Conservation (phyloP, 192 early-diverging fungal genomes). For the Coemansia umbellata region DNA sequence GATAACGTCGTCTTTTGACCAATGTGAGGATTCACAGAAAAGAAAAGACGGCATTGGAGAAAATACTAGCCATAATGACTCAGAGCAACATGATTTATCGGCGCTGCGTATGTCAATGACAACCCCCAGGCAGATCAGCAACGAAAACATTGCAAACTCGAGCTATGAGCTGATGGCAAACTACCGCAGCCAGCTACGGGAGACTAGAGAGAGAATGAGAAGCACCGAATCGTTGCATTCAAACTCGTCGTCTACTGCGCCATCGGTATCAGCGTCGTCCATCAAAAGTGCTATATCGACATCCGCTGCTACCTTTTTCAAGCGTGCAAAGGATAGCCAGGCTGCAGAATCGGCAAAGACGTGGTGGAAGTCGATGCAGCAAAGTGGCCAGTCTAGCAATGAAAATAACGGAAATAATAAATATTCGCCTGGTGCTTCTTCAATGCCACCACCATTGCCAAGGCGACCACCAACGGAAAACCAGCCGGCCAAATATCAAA, state of each 20-base stretch:
- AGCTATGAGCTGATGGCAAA: conserved; percentile 11
- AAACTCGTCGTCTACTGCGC: conserved; percentile 6
- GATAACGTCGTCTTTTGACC: neutral
- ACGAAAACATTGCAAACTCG: conserved; percentile 10
- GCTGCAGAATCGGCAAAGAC: conserved; percentile 45
- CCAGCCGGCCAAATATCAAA: too few species aligned
- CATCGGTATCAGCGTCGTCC: conserved; percentile 1
- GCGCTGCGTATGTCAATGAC: conserved; percentile 7
- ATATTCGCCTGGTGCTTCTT: too few species aligned
- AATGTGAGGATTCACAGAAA: neutral
- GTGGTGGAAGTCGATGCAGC: conserved; percentile 48
- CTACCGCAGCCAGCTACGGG: neutral
- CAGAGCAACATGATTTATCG: neutral
- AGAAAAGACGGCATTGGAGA: neutral
- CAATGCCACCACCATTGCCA: too few species aligned
- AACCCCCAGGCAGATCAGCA: conserved; percentile 15
- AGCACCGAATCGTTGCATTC: neutral
- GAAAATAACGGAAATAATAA: too few species aligned
- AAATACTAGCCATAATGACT: neutral
- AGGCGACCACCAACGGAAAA: too few species aligned
- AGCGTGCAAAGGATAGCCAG: conserved; percentile 46
- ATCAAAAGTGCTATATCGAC: conserved; percentile 21
- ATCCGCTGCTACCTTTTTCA: conserved; percentile 30
- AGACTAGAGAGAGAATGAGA: neutral
- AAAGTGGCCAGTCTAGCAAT: conserved; percentile 4